These are phyloP conservation scores for Nannochloropsis gaditana DNA, from an alignment of 108 stramenopile species.

Conservation along the genomic window DNA sequence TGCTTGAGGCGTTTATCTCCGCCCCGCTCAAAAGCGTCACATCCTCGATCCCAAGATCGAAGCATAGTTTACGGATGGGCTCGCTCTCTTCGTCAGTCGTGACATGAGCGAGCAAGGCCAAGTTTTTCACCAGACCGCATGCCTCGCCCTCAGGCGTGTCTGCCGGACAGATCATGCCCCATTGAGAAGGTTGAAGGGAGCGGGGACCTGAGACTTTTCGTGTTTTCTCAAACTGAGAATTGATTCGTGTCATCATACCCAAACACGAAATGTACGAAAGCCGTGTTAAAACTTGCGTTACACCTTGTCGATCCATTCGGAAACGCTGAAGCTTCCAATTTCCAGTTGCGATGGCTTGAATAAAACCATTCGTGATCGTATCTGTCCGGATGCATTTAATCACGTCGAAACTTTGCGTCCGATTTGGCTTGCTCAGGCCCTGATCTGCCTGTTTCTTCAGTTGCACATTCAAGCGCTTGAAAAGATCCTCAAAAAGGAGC, in stretches of 20 bases:
- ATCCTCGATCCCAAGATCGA: constrained; percentile 93
- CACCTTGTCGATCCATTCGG: constrained; percentile 96
- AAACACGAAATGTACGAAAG: constrained; percentile 87
- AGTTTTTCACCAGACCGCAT: constrained; percentile 94
- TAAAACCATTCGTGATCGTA: constrained; percentile 92
- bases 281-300: constrained; percentile 84
- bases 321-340: constrained; percentile 98
- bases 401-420: constrained; percentile 89
- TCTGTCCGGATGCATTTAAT: constrained; percentile 62
- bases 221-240: constrained; percentile 93
- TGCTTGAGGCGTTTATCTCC: constrained; percentile 70
- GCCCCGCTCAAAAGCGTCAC: constrained; percentile 74
- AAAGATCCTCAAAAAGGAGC: constrained; percentile 93
- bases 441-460: constrained; percentile 81
- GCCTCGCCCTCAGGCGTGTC: constrained; percentile 99
- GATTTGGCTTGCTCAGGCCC: constrained; percentile 84
- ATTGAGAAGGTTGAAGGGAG: constrained; percentile 93
- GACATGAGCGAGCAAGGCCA: constrained; percentile 94
- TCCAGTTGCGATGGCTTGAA: constrained; percentile 89
- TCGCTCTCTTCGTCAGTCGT: constrained; percentile 85
- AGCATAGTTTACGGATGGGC: constrained; percentile 77
- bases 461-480: constrained; percentile 92
- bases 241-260: constrained; percentile 98
- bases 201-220: constrained; percentile 92
- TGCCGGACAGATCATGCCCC: constrained; percentile 98